phyloP scores from a whole-genome alignment of 495 filamentous ascomycete species.

The Penicillium argentinense region DNA sequence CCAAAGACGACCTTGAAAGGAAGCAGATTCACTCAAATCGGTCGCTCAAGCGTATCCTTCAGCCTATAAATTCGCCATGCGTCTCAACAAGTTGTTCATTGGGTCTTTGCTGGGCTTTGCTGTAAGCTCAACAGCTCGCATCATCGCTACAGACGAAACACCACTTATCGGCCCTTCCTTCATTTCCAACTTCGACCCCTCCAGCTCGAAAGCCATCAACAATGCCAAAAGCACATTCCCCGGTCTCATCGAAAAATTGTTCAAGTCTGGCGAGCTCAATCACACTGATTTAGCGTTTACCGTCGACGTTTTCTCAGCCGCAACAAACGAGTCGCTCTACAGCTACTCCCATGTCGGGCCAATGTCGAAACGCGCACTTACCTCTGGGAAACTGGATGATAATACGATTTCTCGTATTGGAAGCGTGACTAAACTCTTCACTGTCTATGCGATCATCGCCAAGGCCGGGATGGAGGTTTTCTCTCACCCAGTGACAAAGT shows the following conservation, averaged over 20 bases:
- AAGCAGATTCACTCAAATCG: neutral
- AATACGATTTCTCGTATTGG: conserved; percentile 49
- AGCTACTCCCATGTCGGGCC: conserved; percentile 12
- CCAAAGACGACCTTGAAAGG: neutral
- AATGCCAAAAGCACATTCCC: neutral
- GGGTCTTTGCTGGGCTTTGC: neutral
- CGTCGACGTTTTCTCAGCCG: conserved; percentile 13
- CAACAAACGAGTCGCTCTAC: conserved; percentile 11
- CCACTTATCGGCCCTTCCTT: conserved; percentile 12
- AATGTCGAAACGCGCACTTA: neutral
- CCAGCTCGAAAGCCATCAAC: conserved; percentile 3
- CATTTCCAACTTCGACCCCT: conserved; percentile 14
- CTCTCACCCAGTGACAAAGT: conserved; percentile 47
- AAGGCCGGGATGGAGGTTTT: conserved; percentile 47
- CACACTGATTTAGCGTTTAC: conserved; percentile 6
- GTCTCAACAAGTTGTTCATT: neutral
- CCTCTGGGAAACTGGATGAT: conserved; percentile 13
- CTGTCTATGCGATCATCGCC: conserved; percentile 44
- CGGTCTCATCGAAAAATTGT: neutral
- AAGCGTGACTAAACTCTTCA: conserved; percentile 49
- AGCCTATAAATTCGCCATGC: neutral
- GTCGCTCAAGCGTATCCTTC: no score
- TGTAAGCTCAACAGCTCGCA: conserved; percentile 1
- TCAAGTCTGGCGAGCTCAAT: conserved; percentile 2
- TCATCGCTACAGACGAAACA: conserved; percentile 11